Evolutionary conservation across 768 basidiomycete genomes (phyloP).

Genomic region (Kondoa malvinella): DNA sequence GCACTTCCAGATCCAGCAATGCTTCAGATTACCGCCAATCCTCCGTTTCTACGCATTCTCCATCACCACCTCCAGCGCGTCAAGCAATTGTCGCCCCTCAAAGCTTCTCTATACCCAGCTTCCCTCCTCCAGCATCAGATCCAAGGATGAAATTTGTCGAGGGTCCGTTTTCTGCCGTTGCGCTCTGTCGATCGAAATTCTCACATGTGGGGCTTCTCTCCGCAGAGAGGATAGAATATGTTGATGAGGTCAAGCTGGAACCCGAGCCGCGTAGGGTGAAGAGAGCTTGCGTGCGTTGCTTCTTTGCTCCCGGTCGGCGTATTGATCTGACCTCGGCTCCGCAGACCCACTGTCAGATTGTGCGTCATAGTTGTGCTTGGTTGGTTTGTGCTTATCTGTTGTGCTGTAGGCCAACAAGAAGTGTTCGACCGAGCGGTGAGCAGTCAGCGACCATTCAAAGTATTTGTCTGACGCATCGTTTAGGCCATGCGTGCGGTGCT

Average conservation of each 20-base stretch:
- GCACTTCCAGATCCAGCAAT: too few relatives aligned
- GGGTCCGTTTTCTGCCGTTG: too few relatives aligned
- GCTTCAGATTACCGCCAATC: too few relatives aligned
- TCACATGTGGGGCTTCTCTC: too few relatives aligned
- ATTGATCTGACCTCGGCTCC: too few relatives aligned
- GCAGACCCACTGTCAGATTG: neutral
- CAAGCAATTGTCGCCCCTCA: too few relatives aligned
- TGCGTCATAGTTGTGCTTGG: neutral
- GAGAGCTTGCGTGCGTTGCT: neutral
- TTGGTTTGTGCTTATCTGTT: neutral
- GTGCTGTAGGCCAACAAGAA: neutral
- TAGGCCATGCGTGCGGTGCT: neutral
- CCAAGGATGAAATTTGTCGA: too few relatives aligned
- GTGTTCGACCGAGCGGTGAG: neutral
- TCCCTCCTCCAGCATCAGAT: too few relatives aligned
- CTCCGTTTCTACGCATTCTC: too few relatives aligned
- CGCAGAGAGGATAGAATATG: neutral
- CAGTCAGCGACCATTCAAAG: neutral
- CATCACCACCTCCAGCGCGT: too few relatives aligned
- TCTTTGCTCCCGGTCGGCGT: neutral
- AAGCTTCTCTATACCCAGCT: too few relatives aligned
- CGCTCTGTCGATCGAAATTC: too few relatives aligned
- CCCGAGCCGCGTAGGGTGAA: neutral
- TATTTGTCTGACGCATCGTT: neutral
- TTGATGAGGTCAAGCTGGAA: neutral